These are phyloP conservation scores for Thymus mandschuricus DNA, from an alignment of 257 asterid species.

Conservation along the genomic window DNA sequence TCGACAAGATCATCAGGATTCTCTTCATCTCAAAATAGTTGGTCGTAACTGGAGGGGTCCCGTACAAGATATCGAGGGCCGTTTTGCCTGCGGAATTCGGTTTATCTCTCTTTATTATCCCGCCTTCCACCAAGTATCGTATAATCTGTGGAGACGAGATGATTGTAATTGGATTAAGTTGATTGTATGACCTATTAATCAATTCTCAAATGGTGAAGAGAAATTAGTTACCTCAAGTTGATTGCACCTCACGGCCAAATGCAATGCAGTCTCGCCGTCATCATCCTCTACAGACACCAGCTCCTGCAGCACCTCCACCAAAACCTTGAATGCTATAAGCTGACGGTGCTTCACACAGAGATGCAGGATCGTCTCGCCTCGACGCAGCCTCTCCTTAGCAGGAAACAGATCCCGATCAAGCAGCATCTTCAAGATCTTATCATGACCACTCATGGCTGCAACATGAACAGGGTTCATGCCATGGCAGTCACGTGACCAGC, in stretches of 20 bases:
- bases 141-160: not conserved
- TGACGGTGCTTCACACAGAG: not conserved
- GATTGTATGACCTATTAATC: no score
- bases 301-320: not conserved
- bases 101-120: not conserved
- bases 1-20: not conserved
- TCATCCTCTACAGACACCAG: not conserved
- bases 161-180: no score
- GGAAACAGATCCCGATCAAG: fast-evolving
- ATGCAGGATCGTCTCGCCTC: not conserved
- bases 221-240: not conserved
- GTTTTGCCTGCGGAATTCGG: not conserved
- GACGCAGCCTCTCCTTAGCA: not conserved
- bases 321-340: not conserved
- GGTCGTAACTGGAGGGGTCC: not conserved
- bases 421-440: not conserved
- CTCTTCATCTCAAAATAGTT: not conserved
- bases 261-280: not conserved
- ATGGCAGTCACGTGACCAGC: not conserved
- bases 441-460: not conserved
- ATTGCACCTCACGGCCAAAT: not conserved
- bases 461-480: not conserved
- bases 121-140: not conserved
- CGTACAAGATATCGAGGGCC: not conserved
- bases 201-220: no score